These are phyloP conservation scores for Penicillium egyptiacum DNA, from an alignment of 495 filamentous ascomycete species.

Conservation along the genomic window DNA sequence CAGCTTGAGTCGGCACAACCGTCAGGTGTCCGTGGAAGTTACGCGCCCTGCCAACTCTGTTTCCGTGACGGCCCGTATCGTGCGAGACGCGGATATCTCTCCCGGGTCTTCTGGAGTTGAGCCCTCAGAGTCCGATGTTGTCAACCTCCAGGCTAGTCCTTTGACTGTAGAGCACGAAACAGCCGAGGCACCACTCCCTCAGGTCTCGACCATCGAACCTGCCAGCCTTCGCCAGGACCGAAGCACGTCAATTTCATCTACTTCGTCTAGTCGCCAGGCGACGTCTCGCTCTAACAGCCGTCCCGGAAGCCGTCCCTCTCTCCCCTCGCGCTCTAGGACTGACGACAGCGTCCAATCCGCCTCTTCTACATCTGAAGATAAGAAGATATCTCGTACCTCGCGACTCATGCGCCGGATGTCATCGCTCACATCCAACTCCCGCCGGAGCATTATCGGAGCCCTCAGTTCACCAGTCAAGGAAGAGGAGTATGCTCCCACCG, in stretches of 20 bases:
- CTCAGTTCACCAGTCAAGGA: slow-evolving; percentile 62
- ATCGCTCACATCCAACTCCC: slow-evolving; percentile 59
- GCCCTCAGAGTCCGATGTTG: slow-evolving; percentile 46
- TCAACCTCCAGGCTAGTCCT: slow-evolving; percentile 69
- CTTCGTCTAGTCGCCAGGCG: slow-evolving; percentile 29
- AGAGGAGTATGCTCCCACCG: slow-evolving; percentile 46
- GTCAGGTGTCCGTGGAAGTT: slow-evolving; percentile 26
- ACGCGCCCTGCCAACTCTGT: slow-evolving; percentile 56
- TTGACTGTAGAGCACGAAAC: slow-evolving; percentile 69
- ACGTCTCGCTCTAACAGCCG: slow-evolving; percentile 27
- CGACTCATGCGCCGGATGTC: slow-evolving; percentile 82
- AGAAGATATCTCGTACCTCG: slow-evolving; percentile 65
- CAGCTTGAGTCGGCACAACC: slow-evolving; percentile 34
- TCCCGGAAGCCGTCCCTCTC: slow-evolving; percentile 39
- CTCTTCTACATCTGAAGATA: slow-evolving; percentile 56
- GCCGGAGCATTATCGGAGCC: slow-evolving; percentile 58
- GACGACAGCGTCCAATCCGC: slow-evolving; percentile 37
- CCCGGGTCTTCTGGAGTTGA: slow-evolving; percentile 36
- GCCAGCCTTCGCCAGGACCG: slow-evolving; percentile 27
- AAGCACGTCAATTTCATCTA: slow-evolving; percentile 40
- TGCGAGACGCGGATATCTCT: slow-evolving; percentile 54
- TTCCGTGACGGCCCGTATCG: slow-evolving; percentile 76
- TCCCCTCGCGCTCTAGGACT: slow-evolving; percentile 40
- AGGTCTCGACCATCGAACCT: slow-evolving; percentile 16
- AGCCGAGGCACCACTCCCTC: slow-evolving; percentile 29